A percentile compares a stretch with the other conserved stretches of the same genome.
Evolutionary conservation across 2,329 filamentous ascomycete genomes (phyloP).

Genomic region (Mycosphaerella sp.): DNA sequence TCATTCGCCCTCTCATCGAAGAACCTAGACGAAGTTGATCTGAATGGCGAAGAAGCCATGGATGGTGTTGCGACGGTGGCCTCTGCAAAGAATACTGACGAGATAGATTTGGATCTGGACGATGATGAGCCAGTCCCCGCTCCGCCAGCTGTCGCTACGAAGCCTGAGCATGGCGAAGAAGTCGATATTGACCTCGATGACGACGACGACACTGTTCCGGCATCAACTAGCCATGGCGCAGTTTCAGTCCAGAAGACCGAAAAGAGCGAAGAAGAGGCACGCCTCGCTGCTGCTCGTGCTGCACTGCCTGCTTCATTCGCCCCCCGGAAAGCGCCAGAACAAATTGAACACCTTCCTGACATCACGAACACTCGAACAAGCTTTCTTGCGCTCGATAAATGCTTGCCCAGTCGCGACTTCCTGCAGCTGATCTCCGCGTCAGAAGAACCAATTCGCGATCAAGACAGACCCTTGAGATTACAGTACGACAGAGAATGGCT

Average conservation of each 20-base stretch:
- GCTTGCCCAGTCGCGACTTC: constrained; percentile 70
- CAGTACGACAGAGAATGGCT: constrained; percentile 94
- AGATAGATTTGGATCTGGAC: constrained; percentile 54
- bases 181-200: constrained; percentile 37
- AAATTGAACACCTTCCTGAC: constrained; percentile 59
- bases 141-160: background rate
- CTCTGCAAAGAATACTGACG: constrained; percentile 51
- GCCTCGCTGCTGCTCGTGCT: constrained; percentile 44
- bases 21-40: constrained; percentile 31
- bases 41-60: constrained; percentile 39
- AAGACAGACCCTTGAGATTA: constrained; percentile 51
- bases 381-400: constrained; percentile 91
- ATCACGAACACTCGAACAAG: constrained; percentile 74
- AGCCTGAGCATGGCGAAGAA: constrained; percentile 37
- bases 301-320: constrained; percentile 71
- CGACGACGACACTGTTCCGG: constrained; percentile 14
- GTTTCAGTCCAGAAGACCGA: background rate
- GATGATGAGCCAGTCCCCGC: constrained; percentile 21
- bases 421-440: constrained; percentile 68
- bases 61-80: background rate
- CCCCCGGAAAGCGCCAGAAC: constrained; percentile 35
- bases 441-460: constrained; percentile 37
- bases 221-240: constrained; percentile 6
- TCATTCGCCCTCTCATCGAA: constrained; percentile 1
- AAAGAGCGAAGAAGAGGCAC: constrained; percentile 1